Evolutionary conservation across 495 filamentous ascomycete species (phyloP), one percentile per base, ranked within the genome.

Genomic region (Penicillium argentinense): DNA sequence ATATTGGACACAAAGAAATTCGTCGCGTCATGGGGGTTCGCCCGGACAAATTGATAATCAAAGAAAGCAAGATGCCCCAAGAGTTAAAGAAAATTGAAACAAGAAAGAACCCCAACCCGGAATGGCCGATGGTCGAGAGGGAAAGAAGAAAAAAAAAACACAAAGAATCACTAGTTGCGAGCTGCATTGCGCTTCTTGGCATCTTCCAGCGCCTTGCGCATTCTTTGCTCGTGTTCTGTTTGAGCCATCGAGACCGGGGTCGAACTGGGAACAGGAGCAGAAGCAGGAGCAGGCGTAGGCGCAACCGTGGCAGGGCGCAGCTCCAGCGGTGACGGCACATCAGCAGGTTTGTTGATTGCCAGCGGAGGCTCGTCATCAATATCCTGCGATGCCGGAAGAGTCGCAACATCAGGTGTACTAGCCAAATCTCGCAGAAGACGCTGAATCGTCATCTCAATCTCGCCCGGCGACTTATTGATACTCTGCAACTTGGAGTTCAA

Each of bases 181-280:
- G 62, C 63, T 22, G 74, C 72, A 56, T 80, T 78, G 42, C 75
- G 66, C 53, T 64, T 72, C 56, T 78, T 77, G 4, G 74, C 75
- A 21, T 71, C 66, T 29, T 78, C 73, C 34, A 79, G 44, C 3
- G 76, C 74, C 47, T 62, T 74, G 22, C 68, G 71, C 25, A 77
- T 49, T 32, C 75, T 63, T 40, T 75, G 62, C 49, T 74, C 63
- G 49, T 77, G 71, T 36, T 68, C 68, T 8, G 56, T 49, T 22
- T 76, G 60, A 9, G 56, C 54, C 7, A 58, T 62, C 18, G 51
- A 17, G 9, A 9, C 33, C 8, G 16, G 17, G 21, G 16, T 8
- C 7, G 33, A 9, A 33, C 34, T 22, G 12, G 26, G 19, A 19
- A 26, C 19, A 4, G 36, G 42, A 14, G 43, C 19, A 9, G 58